Conservation (phyloP, 345 rosid genomes). For the Rubroshorea leprosula region DNA sequence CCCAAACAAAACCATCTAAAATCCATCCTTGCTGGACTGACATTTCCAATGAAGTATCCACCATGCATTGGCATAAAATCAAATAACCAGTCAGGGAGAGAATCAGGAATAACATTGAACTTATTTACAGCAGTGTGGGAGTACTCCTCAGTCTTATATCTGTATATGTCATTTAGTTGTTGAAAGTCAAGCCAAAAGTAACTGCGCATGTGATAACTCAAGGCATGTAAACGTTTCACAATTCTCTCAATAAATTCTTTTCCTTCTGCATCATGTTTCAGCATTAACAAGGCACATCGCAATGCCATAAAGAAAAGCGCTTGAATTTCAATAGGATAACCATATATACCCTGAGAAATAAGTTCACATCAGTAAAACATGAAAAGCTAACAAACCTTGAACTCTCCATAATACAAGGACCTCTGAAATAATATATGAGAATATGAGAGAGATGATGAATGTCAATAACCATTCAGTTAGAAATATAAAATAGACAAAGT, state of each 20-base stretch:
- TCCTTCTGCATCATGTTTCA: conserved; percentile 46
- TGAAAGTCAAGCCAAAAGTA: conserved; percentile 49
- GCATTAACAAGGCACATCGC: conserved; percentile 51
- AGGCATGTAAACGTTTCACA: conserved; percentile 41
- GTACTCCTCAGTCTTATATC: conserved; percentile 55
- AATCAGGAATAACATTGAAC: conserved; percentile 48
- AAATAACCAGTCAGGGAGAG: conserved; percentile 51
- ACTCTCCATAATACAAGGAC: not conserved
- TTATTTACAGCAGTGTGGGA: conserved; percentile 53
- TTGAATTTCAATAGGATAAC: conserved; percentile 57
- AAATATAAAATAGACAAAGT: no score
- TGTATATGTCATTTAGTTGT: conserved; percentile 44
- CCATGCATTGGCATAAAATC: conserved; percentile 63
- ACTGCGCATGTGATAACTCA: conserved; percentile 44
- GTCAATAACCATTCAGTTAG: no score
- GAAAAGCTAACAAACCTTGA: not conserved
- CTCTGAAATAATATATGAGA: no score
- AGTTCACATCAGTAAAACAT: not conserved
- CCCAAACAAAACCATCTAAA: conserved; percentile 65
- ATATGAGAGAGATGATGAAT: no score
- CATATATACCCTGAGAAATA: conserved; percentile 16
- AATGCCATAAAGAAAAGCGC: conserved; percentile 51
- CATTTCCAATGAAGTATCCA: conserved; percentile 66
- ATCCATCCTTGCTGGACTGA: conserved; percentile 77
- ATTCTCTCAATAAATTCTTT: conserved; percentile 48